Conservation (phyloP, 257 asterid genomes). For the Solanum commersonii region DNA sequence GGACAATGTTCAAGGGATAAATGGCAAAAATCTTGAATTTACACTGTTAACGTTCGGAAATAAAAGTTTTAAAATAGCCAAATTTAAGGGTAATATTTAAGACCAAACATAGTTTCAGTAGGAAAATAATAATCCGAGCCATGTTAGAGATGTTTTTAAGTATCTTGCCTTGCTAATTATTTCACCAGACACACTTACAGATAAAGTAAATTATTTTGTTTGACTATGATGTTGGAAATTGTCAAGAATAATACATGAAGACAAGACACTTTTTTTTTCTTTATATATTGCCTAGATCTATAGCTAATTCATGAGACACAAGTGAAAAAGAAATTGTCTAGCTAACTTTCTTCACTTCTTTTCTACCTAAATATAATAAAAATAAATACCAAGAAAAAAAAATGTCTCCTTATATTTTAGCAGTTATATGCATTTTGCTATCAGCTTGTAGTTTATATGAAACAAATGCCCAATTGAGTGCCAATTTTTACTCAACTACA, state of each 20-base stretch:
- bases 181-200: not conserved
- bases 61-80: too few species aligned
- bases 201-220: not conserved
- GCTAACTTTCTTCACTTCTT: not conserved
- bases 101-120: too few species aligned
- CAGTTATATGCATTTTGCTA: not conserved
- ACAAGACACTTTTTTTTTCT: not conserved
- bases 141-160: too few species aligned
- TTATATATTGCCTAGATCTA: not conserved
- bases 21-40: too few species aligned
- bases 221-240: not conserved
- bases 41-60: accelerated
- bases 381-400: not conserved
- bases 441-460: slow-evolving; percentile 6
- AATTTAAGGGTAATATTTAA: too few species aligned
- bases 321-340: not conserved
- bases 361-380: not conserved
- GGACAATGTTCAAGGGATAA: too few species aligned
- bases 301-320: not conserved
- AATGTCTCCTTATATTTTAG: slow-evolving; percentile 2
- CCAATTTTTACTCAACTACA: slow-evolving; percentile 40
- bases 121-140: too few species aligned
- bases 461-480: slow-evolving; percentile 33
- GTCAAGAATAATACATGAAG: not conserved
- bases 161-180: too few species aligned